Base-by-base conservation (phyloP, 225 moss, liverwort and hornwort species). In the Bryum argenteum region DNA sequence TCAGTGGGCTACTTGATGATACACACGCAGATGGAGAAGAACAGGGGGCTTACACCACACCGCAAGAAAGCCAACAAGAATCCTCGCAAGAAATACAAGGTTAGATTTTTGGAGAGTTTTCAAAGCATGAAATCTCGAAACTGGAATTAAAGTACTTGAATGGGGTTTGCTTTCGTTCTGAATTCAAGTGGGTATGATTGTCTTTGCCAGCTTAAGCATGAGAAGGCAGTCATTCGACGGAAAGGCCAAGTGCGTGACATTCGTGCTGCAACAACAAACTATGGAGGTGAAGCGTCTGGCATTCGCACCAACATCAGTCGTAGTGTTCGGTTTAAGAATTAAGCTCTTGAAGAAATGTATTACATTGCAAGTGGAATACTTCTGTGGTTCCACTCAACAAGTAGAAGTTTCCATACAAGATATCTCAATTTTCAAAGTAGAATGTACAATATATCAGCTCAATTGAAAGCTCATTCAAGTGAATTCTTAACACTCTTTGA, bases 11-110 rank as follows among this genome's bases (percentile, higher is more conserved):
- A 28, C 39, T 67, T 23, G 9, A n/a, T 74, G 59, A 19, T 77
- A 61, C 63, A 50, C 8, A 21, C 63, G 61, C 91, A 95, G 95
- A 98, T 98, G 86, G 97, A 98, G 85, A 98, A 98, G 82, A 98
- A 98, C 24, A 90, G 94, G 80, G 97, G 97, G 57, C 92, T 98
- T 52, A 93, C 93, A 37, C 97, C 91, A 10, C 89, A 94, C 72
- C 84, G 97, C 37, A 98, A 92, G 78, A 98, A 98, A 67, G 78
- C 85, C 28, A 87, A 78, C 22, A 98, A 98, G 84, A 98, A 98
- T 76, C 97, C 97, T 17, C 91, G 97, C 65, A 94, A 94, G 73
- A 98, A 98, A 80, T 92, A 94, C 69, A 98, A 94, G 85, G 91
- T 87, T 56, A 76, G 76, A 74, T 17, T 8, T 16, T 20, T 39